These are phyloP conservation scores for Kodamaea kaohsiungensis DNA, from an alignment of 805 yeast species.

Conservation along the genomic window DNA sequence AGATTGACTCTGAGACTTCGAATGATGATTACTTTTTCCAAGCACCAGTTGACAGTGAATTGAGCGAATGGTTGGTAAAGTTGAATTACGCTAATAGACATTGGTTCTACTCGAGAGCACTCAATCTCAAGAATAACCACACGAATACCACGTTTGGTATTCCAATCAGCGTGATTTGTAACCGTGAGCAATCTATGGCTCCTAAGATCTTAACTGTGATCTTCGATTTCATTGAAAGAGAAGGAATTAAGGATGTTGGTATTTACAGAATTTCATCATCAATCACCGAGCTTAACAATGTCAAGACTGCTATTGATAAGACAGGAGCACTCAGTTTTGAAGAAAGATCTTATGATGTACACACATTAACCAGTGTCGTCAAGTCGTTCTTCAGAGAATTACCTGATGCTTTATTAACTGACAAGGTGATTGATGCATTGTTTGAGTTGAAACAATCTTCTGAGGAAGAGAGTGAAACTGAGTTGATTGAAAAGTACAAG, in stretches of 20 bases:
- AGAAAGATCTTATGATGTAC: constrained; percentile 64
- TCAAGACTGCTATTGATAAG: constrained; percentile 47
- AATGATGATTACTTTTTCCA: constrained; percentile 66
- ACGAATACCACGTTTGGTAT: constrained; percentile 70
- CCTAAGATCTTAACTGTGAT: constrained; percentile 70
- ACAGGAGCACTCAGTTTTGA: constrained; percentile 51
- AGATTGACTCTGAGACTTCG: constrained; percentile 45
- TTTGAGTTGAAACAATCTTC: constrained; percentile 33
- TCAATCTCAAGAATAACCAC: constrained; percentile 26
- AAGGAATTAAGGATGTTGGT: constrained; percentile 90
- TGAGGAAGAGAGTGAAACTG: constrained; percentile 16
- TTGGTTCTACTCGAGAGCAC: constrained; percentile 51
- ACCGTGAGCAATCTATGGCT: constrained; percentile 58
- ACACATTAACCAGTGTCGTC: constrained; percentile 85
- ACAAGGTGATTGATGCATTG: constrained; percentile 61
- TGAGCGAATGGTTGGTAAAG: constrained; percentile 70
- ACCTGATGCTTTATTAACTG: constrained; percentile 80
- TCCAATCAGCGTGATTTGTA: constrained; percentile 75
- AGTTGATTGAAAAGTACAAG: constrained; percentile 21
- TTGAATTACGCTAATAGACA: constrained; percentile 51
- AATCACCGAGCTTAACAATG: constrained; percentile 43
- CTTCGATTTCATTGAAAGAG: constrained; percentile 74
- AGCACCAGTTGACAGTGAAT: constrained; percentile 58
- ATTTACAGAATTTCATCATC: constrained; percentile 73
- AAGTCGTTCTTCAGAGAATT: constrained; percentile 81